Conservation (phyloP, 805 yeast species). For the Spathaspora gorwiae region DNA sequence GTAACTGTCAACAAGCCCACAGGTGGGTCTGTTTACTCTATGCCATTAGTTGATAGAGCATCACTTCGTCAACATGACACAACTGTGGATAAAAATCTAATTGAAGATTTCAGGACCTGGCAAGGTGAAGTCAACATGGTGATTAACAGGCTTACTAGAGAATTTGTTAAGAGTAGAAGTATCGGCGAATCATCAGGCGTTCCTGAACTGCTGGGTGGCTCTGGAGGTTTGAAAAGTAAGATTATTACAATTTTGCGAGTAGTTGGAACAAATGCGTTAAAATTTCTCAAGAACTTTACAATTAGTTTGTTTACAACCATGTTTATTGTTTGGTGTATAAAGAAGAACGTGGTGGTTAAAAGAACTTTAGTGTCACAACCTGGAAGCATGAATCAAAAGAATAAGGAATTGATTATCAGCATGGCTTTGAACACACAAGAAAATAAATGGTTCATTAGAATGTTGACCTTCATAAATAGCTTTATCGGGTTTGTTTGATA, state of each 20-base stretch:
- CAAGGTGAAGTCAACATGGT: conserved; percentile 49
- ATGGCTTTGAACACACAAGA: conserved; percentile 40
- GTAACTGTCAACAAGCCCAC: not conserved
- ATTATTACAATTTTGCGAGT: conserved; percentile 19
- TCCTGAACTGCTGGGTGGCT: conserved; percentile 14
- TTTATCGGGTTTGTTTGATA: conserved; percentile 38
- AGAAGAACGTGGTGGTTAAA: conserved; percentile 35
- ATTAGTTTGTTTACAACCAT: conserved; percentile 33
- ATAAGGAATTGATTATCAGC: conserved; percentile 38
- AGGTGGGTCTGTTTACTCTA: conserved; percentile 15
- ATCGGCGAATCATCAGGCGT: not conserved
- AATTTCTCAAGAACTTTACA: conserved; percentile 29
- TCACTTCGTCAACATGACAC: not conserved
- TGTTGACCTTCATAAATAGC: conserved; percentile 32
- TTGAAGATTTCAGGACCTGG: conserved; percentile 48
- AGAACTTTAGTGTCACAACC: conserved; percentile 36
- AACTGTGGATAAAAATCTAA: conserved; percentile 7
- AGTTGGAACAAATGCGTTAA: conserved; percentile 24
- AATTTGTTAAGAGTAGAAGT: conserved; percentile 17
- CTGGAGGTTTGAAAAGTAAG: conserved; percentile 17
- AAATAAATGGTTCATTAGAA: conserved; percentile 41
- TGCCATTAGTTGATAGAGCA: conserved; percentile 8
- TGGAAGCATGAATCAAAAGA: conserved; percentile 14
- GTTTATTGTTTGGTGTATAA: conserved; percentile 39
- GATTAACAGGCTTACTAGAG: conserved; percentile 42